Evolutionary conservation across 2,329 filamentous ascomycete genomes (phyloP).

Genomic region (Boeremia lycopersici): DNA sequence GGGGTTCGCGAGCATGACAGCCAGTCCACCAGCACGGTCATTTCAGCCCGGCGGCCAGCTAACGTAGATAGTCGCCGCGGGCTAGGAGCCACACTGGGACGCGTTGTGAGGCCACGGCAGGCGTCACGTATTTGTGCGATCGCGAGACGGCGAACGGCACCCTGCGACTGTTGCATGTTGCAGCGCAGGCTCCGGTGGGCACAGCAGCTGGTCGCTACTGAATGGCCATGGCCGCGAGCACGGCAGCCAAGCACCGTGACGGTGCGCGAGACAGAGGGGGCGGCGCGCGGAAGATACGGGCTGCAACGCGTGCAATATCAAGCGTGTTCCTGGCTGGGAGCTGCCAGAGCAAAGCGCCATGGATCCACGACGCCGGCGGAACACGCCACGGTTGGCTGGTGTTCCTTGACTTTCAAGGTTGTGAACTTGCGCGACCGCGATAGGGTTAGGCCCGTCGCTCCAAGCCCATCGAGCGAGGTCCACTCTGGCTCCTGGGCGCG

Average conservation of each 20-base stretch:
- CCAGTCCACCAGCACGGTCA: constrained; percentile 22
- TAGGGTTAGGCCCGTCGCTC: constrained; percentile 17
- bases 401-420: constrained; percentile 41
- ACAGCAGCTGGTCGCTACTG: constrained; percentile 5
- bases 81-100: constrained; percentile 15
- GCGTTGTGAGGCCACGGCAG: constrained; percentile 7
- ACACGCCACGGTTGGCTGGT: constrained; percentile 23
- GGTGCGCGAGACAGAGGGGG: constrained; percentile 18
- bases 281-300: constrained; percentile 28
- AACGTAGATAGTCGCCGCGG: constrained; percentile 13
- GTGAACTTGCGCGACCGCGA: constrained; percentile 22
- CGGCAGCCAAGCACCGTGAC: constrained; percentile 14
- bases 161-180: constrained; percentile 3
- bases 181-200: constrained; percentile 1
- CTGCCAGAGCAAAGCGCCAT: constrained; percentile 37
- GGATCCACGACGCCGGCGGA: constrained; percentile 27
- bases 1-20: constrained; percentile 27
- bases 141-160: not conserved
- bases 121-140: constrained; percentile 4
- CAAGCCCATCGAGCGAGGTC: constrained; percentile 26
- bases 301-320: constrained; percentile 24
- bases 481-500: constrained; percentile 31
- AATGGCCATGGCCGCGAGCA: constrained; percentile 3
- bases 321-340: constrained; percentile 43
- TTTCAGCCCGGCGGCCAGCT: constrained; percentile 15